Conservation (phyloP, 2,329 filamentous ascomycete genomes). For the Coniochaeta hoffmannii region DNA sequence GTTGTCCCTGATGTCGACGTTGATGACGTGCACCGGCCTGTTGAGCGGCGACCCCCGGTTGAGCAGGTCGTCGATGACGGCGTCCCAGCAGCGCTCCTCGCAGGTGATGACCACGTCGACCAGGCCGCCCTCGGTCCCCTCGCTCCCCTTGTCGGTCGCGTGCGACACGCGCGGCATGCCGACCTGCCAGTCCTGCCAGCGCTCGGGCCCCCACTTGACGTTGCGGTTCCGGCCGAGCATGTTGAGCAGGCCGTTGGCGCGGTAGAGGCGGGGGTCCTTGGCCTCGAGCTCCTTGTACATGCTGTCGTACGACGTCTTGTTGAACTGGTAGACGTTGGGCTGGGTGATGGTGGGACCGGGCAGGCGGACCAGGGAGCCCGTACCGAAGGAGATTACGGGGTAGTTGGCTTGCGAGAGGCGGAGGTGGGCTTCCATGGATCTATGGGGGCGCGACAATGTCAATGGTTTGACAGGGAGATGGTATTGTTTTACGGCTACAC, state of each 20-base stretch:
- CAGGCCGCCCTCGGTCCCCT: slow-evolving; percentile 78
- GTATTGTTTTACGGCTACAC: not conserved
- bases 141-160: slow-evolving; percentile 64
- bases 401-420: slow-evolving; percentile 79
- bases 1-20: slow-evolving; percentile 97
- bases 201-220: slow-evolving; percentile 92
- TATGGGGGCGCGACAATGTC: slow-evolving; percentile 21
- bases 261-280: slow-evolving; percentile 84
- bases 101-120: slow-evolving; percentile 96
- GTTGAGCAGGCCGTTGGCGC: slow-evolving; percentile 84
- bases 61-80: slow-evolving; percentile 88
- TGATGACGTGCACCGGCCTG: slow-evolving; percentile 92
- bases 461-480: slow-evolving; percentile 3
- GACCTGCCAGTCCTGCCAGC: slow-evolving; percentile 96
- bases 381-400: slow-evolving; percentile 97
- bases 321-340: slow-evolving; percentile 97
- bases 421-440: slow-evolving; percentile 98
- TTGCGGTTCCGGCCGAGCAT: slow-evolving; percentile 90
- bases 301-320: slow-evolving; percentile 87
- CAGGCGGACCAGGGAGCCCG: slow-evolving; percentile 85
- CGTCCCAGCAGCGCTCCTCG: slow-evolving; percentile 97
- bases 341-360: slow-evolving; percentile 87
- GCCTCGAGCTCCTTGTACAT: slow-evolving; percentile 87
- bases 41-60: slow-evolving; percentile 82
- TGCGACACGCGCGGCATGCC: slow-evolving; percentile 77